phyloP scores from a whole-genome alignment of 352 stramenopile species.

The Globisporangium recalcitrans region DNA sequence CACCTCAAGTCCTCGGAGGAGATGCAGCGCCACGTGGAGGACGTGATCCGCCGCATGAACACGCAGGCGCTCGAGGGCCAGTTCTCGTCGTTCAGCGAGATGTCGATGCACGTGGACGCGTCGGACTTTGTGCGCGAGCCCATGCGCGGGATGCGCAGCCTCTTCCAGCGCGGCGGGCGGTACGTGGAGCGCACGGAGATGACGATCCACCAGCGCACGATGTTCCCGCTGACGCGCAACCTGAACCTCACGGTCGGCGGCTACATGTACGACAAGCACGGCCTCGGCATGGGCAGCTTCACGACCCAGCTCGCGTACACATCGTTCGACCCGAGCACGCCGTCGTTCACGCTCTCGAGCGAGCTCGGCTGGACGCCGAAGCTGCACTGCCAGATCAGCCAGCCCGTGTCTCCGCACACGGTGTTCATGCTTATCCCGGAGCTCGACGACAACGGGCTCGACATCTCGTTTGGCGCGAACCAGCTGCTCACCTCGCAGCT shows the following conservation, averaged over 20 bases:
- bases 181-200: conserved; percentile 69
- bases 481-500: conserved; percentile 56
- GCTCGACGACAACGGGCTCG: conserved; percentile 62
- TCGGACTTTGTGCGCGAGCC: conserved; percentile 63
- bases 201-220: conserved; percentile 75
- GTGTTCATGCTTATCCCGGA: conserved; percentile 73
- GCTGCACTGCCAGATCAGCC: conserved; percentile 64
- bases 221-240: conserved; percentile 48
- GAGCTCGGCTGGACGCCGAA: conserved; percentile 78
- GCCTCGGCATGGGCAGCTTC: conserved; percentile 64
- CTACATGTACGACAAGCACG: conserved; percentile 82
- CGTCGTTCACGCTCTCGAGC: conserved; percentile 56
- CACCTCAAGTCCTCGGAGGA: conserved; percentile 47
- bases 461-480: conserved; percentile 68
- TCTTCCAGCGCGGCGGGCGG: conserved; percentile 39
- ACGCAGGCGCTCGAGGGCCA: conserved; percentile 65
- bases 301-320: conserved; percentile 61
- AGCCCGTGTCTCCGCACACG: conserved; percentile 65
- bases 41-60: conserved; percentile 57
- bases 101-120: conserved; percentile 75
- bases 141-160: conserved; percentile 47
- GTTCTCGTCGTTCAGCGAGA: conserved; percentile 79
- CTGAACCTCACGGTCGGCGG: conserved; percentile 65
- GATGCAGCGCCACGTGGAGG: conserved; percentile 50
- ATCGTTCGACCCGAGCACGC: conserved; percentile 54